A percentile compares a stretch with the other conserved stretches of the same genome.
Evolutionary conservation across 139 green algal species (phyloP).

Genomic region (Closterium sp.): DNA sequence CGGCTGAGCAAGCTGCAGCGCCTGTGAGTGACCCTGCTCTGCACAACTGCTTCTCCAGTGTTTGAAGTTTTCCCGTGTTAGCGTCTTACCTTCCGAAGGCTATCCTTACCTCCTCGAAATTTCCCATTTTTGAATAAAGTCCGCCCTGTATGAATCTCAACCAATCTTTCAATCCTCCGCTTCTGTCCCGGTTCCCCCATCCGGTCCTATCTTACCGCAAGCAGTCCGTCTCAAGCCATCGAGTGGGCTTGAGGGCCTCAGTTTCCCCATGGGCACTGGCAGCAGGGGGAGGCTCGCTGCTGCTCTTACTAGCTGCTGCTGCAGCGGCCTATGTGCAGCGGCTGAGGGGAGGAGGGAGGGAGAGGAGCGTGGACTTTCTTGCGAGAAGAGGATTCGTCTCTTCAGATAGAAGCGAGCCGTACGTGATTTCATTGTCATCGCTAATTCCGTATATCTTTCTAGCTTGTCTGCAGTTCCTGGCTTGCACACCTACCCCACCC

Average conservation of each 20-base stretch:
- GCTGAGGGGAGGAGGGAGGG: not conserved
- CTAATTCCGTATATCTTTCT: not conserved
- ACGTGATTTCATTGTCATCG: not conserved
- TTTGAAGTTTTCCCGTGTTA: not conserved
- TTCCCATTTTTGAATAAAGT: too few relatives aligned
- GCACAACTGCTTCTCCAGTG: not conserved
- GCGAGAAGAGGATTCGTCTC: not conserved
- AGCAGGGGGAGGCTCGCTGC: not conserved
- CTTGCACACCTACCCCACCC: too few relatives aligned
- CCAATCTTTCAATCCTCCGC: not conserved
- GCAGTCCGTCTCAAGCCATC: not conserved
- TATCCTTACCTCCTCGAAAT: too few relatives aligned
- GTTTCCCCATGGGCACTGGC: not conserved
- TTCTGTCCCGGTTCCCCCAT: not conserved
- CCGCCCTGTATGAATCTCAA: not conserved
- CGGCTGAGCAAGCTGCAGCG: not conserved
- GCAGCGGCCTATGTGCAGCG: not conserved
- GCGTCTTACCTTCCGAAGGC: not conserved
- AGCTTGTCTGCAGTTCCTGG: not conserved
- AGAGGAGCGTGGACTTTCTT: not conserved
- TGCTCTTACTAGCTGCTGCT: not conserved
- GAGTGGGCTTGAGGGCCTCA: not conserved
- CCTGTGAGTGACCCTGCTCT: not conserved
- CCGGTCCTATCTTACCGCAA: not conserved
- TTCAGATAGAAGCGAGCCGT: not conserved